Conservation (phyloP, 495 filamentous ascomycete genomes). For the Trichocladium uniseriatum region DNA sequence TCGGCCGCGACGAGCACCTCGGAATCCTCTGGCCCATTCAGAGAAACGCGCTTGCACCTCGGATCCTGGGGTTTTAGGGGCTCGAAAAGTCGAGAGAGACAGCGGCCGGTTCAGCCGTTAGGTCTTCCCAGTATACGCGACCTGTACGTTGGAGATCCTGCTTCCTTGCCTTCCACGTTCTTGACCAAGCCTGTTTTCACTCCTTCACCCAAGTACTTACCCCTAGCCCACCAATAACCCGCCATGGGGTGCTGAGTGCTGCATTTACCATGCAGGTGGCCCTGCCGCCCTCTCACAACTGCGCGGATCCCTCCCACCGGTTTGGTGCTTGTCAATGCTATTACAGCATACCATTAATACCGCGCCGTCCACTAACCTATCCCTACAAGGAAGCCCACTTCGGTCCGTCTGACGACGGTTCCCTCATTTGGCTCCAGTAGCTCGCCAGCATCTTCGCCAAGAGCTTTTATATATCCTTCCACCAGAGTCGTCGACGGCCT, state of each 20-base stretch:
- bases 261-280: slow-evolving; percentile 29
- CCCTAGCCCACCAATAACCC: slow-evolving; percentile 29
- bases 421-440: slow-evolving; percentile 25
- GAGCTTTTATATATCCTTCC: slow-evolving; percentile 33
- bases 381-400: slow-evolving; percentile 35
- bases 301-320: slow-evolving; percentile 34
- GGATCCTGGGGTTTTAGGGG: slow-evolving; percentile 6
- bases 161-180: slow-evolving; percentile 28
- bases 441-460: slow-evolving; percentile 28
- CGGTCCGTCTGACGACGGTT: slow-evolving; percentile 40
- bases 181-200: slow-evolving; percentile 23
- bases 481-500: slow-evolving; percentile 29
- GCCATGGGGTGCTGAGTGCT: slow-evolving; percentile 30
- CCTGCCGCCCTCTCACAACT: slow-evolving; percentile 32
- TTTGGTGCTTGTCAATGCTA: slow-evolving; percentile 39
- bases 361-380: slow-evolving; percentile 32
- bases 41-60: background rate
- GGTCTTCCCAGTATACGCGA: slow-evolving; percentile 12
- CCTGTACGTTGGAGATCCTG: slow-evolving; percentile 25
- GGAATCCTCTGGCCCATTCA: too few relatives aligned
- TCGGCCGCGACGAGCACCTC: background rate
- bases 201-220: slow-evolving; percentile 12
- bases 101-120: slow-evolving; percentile 2
- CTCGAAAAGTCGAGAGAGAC: slow-evolving; percentile 5
- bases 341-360: slow-evolving; percentile 34